Conservation (phyloP, 331 rosid species). For the Quercus phellos region DNA sequence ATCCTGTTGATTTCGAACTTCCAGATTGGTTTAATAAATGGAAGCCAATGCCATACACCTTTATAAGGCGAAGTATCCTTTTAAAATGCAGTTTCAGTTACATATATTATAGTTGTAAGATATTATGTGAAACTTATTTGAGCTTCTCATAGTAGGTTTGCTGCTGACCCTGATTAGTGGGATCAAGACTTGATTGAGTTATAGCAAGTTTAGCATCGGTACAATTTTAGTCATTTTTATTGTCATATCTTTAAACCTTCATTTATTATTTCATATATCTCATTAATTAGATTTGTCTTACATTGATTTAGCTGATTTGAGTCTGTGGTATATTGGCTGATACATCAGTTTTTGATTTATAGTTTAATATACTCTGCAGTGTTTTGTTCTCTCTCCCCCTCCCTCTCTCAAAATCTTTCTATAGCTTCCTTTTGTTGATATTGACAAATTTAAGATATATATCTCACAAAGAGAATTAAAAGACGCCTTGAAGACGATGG, state of each 20-base stretch:
- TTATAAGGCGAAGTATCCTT: slow-evolving; percentile 95
- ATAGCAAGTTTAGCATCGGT: background rate
- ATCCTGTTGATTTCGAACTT: slow-evolving; percentile 79
- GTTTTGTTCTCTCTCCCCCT: slow-evolving; percentile 4
- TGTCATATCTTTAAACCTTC: background rate
- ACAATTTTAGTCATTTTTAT: background rate
- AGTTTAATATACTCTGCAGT: slow-evolving; percentile 2
- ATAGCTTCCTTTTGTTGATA: slow-evolving; percentile 29
- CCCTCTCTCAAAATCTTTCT: slow-evolving; percentile 2
- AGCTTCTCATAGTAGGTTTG: background rate
- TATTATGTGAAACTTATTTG: background rate
- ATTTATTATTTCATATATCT: background rate
- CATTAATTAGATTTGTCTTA: background rate
- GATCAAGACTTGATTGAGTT: background rate
- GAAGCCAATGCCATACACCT: slow-evolving; percentile 55
- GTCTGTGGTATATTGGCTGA: background rate
- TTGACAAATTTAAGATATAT: slow-evolving; percentile 65
- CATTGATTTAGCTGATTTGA: background rate
- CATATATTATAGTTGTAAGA: background rate
- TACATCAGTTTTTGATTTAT: background rate
- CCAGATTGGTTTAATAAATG: slow-evolving; percentile 62
- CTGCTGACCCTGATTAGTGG: background rate
- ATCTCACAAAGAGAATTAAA: slow-evolving; percentile 71
- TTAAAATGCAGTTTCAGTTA: background rate
- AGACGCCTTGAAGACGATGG: slow-evolving; percentile 83